Base-by-base conservation (phyloP, 129 eudicot genomes). In the Heracleum sosnowskyi region DNA sequence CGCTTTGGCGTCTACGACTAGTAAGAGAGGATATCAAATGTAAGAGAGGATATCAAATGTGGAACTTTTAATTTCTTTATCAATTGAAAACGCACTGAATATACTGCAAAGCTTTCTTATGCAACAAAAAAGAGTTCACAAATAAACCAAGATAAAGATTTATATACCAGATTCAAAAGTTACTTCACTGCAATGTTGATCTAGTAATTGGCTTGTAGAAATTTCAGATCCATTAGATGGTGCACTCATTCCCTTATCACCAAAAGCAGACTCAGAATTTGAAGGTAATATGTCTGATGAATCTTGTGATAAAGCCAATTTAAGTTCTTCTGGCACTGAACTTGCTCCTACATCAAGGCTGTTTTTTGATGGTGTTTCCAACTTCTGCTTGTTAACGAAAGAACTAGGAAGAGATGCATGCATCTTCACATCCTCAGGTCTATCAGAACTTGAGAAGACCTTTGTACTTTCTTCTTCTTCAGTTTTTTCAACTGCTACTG, bases 281-380 rank as follows among this genome's bases (percentile, higher is more conserved):
- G 83, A 72, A 73, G 83, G 69, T 80, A 73, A 60, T 31, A 51
- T 64, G 76, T 45, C 57, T 36, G 79, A 29, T 41, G 79, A 78
- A 76, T 78, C 87, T 69, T 34, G 78, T 79, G 81, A 81, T 80
- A 87, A 83, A 80, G 82, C 73, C 69, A 79, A 74, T 80, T 80
- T 89, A 34, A 78, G 83, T 74, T 75, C 89, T 76, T 86, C 77
- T 42, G 82, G 45, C 85, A 74, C 82, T 35, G 70, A 76, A 74
- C 57, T 84, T 34, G 84, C 84, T 81, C 69, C 84, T 77, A 66
- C 74, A 76, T 70, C 76, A 79, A 63, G 73, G 62, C 76, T 80
- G 51, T 79, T 62, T 63, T 68, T 44, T 62, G 81, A 35, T 49
- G 63, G 41, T 80, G 78, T 73, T 82, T 85, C 90, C 77, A 80